These are phyloP conservation scores for Pythium folliculosum DNA, from an alignment of 352 stramenopile species.

Conservation along the genomic window DNA sequence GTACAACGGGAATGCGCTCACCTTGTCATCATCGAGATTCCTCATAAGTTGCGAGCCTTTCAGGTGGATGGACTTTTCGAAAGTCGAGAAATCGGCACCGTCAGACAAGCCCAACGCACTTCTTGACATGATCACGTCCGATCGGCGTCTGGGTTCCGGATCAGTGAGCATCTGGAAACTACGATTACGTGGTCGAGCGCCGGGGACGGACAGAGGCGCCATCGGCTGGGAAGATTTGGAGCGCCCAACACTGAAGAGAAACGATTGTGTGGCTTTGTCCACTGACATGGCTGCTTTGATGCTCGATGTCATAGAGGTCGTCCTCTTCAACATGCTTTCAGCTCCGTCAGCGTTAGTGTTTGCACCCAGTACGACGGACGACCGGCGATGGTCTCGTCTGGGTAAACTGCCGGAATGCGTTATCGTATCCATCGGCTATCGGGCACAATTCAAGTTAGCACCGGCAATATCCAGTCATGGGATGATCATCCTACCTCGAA, in stretches of 20 bases:
- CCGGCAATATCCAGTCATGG: background rate
- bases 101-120: slow-evolving; percentile 31
- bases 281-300: slow-evolving; percentile 72
- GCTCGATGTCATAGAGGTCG: slow-evolving; percentile 56
- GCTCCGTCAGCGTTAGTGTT: slow-evolving; percentile 25
- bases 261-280: slow-evolving; percentile 69
- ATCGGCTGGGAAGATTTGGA: slow-evolving; percentile 37
- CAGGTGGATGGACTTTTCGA: slow-evolving; percentile 86
- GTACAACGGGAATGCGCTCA: slow-evolving; percentile 3
- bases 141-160: slow-evolving; percentile 14
- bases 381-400: slow-evolving; percentile 46
- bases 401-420: slow-evolving; percentile 66
- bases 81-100: slow-evolving; percentile 68
- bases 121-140: slow-evolving; percentile 37
- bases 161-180: slow-evolving; percentile 38
- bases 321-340: slow-evolving; percentile 52
- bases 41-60: slow-evolving; percentile 84
- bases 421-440: slow-evolving; percentile 61
- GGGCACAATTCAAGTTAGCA: background rate
- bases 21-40: slow-evolving; percentile 82
- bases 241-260: slow-evolving; percentile 70
- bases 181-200: slow-evolving; percentile 41
- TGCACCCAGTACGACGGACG: slow-evolving; percentile 29
- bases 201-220: slow-evolving; percentile 35
- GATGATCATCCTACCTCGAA: slow-evolving; percentile 53